phyloP scores from a whole-genome alignment of 2,329 filamentous ascomycete species.

The Teratosphaeriaceae sp. region DNA sequence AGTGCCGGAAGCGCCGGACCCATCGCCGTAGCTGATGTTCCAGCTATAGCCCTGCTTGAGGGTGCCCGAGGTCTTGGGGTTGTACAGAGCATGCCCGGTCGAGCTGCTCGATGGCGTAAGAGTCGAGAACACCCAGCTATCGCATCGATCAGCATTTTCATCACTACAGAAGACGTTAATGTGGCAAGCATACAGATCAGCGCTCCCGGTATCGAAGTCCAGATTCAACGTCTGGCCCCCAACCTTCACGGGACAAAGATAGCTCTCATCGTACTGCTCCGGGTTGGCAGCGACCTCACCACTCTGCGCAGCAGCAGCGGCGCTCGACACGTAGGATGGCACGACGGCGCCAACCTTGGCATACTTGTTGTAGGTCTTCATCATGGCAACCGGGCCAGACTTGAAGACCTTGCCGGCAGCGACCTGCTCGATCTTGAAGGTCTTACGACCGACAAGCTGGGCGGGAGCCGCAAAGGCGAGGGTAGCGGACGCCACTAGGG shows the following conservation, averaged over 20 bases:
- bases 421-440: conserved; percentile 26
- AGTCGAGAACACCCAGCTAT: conserved; percentile 60
- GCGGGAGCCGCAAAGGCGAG: conserved; percentile 25
- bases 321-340: conserved; percentile 17
- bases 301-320: conserved; percentile 28
- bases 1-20: conserved; percentile 54
- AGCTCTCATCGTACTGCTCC: conserved; percentile 32
- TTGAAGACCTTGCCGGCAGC: conserved; percentile 24
- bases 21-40: conserved; percentile 60
- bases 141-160: neutral
- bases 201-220: conserved; percentile 65
- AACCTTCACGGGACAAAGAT: conserved; percentile 51
- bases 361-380: conserved; percentile 37
- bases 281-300: conserved; percentile 36
- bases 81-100: conserved; percentile 53
- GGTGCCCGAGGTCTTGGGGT: conserved; percentile 38
- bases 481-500: conserved; percentile 24
- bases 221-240: conserved; percentile 58
- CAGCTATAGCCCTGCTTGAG: conserved; percentile 46
- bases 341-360: conserved; percentile 23
- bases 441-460: conserved; percentile 16
- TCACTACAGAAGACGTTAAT: conserved; percentile 6
- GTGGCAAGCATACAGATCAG: conserved; percentile 53
- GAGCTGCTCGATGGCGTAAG: conserved; percentile 46
- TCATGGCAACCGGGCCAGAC: conserved; percentile 32